phyloP scores from a whole-genome alignment of 176 grass and related monocot species.

The Triticum aestivum region IWGSC_CS_RefSeq_v2.1 NC_057810.1:665277407-665277906 shows the following conservation, averaged over 20 bases:
- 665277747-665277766: neutral
- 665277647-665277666: slow-evolving; percentile 77
- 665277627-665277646: slow-evolving; percentile 66
- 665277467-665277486: neutral
- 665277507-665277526: slow-evolving; percentile 73
- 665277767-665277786: neutral
- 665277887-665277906: slow-evolving; percentile 36
- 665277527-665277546: slow-evolving; percentile 90
- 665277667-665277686: slow-evolving; percentile 80
- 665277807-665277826: slow-evolving; percentile 94
- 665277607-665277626: slow-evolving; percentile 77
- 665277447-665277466: neutral
- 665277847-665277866: slow-evolving; percentile 55
- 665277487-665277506: slow-evolving; percentile 55
- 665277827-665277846: slow-evolving; percentile 72
- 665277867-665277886: slow-evolving; percentile 57
- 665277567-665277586: slow-evolving; percentile 91
- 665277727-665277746: neutral
- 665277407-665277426: neutral
- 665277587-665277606: slow-evolving; percentile 73
- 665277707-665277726: slow-evolving; percentile 73
- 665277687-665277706: slow-evolving; percentile 90
- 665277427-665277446: neutral
- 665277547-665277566: slow-evolving; percentile 93
- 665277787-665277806: slow-evolving; percentile 34